phyloP scores from a whole-genome alignment of 2,329 filamentous ascomycete genomes.

The Neopestalotiopsis sp. region DNA sequence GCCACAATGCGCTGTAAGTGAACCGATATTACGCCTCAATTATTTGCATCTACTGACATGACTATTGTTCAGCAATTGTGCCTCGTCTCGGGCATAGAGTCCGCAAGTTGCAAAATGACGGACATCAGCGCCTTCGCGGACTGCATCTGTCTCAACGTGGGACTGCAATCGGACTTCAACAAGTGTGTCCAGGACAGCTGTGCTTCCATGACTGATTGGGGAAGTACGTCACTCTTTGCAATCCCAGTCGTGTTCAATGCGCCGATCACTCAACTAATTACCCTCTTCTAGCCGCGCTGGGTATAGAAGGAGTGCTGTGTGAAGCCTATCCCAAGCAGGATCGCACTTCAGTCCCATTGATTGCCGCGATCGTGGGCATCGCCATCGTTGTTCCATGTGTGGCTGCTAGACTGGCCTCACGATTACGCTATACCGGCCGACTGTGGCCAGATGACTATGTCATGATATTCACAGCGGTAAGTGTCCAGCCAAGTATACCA shows the following conservation, averaged over 20 bases:
- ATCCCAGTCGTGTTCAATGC: background rate
- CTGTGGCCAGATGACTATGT: slow-evolving; percentile 9
- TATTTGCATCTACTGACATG: background rate
- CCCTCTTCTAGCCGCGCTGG: background rate
- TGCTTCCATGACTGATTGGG: background rate
- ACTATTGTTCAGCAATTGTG: background rate
- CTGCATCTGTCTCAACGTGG: slow-evolving; percentile 6
- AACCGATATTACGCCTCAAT: background rate
- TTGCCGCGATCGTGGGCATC: background rate
- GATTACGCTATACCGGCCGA: background rate
- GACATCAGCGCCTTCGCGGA: background rate
- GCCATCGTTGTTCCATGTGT: background rate
- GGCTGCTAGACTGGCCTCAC: background rate
- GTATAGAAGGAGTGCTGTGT: background rate
- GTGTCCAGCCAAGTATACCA: background rate
- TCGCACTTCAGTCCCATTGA: background rate
- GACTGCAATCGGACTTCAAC: slow-evolving; percentile 8
- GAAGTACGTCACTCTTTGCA: background rate
- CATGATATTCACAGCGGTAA: background rate
- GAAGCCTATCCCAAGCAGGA: background rate
- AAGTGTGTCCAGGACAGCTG: slow-evolving; percentile 9
- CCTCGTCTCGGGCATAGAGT: background rate
- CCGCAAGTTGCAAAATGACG: background rate
- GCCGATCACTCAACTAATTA: background rate
- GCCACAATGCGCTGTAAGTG: slow-evolving; percentile 7